Evolutionary conservation across 139 green algal genomes (phyloP), one percentile per base, ranked within the genome.

Genomic region (Trebouxia sp.): DNA sequence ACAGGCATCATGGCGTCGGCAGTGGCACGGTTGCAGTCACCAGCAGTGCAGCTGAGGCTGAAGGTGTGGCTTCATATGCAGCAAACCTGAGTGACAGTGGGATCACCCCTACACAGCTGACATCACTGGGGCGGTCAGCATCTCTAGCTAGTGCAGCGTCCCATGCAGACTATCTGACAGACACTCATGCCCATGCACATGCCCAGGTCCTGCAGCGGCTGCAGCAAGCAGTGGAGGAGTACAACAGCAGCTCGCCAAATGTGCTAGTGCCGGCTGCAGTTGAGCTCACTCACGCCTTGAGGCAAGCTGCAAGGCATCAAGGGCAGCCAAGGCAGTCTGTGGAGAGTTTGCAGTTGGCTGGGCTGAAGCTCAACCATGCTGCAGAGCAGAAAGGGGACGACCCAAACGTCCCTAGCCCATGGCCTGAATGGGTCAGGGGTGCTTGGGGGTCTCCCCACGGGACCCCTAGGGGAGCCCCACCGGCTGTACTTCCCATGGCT

Each of bases 361-460:
- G 32, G 12, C 35, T 72, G 62, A 72, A 30, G 32, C 32, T 72
- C 8, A 72, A 45, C 14, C 62, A 72, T 72, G 32, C 42, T 12
- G 35, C 12, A 24, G 32, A 28, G 55, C n/a, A n/a, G n/a, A 28
- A 66, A 20, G 55, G 32, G 17, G 7, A 72, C 35, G 26, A 35
- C 28, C 35, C 32, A 26, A 43, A 37, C 20, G 35, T 72, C 1
- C 62, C 62, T 8, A 26, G 14, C 15, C 62, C 62, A 28, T 72
- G 62, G 62, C 62, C 62, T 45, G 32, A 42, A 15, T 72, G 62
- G 62, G 62, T 72, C 12, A 43, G 14, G 0, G 62, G 62, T 26
- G 62, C 62, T 72, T 72, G 62, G 62, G 62, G 62, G 30, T 72
- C 62, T 45, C 62, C 62, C 62, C 62, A 45, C n/a, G n/a, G n/a